Evolutionary conservation across 177 flowering plant genomes (phyloP).

Genomic region (Tripterygium wilfordii): DNA sequence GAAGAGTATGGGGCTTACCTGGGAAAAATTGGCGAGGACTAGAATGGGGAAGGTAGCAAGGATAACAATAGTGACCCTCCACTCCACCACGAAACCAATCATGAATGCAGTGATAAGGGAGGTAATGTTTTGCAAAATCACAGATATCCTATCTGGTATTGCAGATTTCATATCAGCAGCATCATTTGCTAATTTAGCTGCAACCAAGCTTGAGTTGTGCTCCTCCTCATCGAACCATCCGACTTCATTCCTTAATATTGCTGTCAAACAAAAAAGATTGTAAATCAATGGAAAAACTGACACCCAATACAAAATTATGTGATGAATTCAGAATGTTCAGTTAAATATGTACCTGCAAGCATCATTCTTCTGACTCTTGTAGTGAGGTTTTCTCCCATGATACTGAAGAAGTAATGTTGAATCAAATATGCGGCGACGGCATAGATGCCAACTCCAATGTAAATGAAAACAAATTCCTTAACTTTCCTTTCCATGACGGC

Average conservation of each 20-base stretch:
- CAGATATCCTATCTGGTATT: conserved; percentile 93
- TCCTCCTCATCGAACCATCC: conserved; percentile 99
- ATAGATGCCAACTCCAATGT: conserved; percentile 88
- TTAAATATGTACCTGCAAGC: conserved; percentile 70
- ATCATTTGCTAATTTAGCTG: conserved; percentile 86
- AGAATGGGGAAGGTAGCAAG: conserved; percentile 89
- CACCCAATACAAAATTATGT: neutral
- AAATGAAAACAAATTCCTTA: conserved; percentile 90
- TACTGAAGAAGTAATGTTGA: conserved; percentile 96
- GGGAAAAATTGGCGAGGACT: conserved; percentile 95
- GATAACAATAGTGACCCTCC: conserved; percentile 97
- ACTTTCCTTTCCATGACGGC: conserved; percentile 87
- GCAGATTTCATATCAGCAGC: conserved; percentile 97
- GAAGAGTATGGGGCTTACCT: conserved; percentile 41
- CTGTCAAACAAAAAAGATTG: conserved; percentile 28
- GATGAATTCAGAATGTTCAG: neutral
- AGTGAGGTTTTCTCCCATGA: conserved; percentile 96
- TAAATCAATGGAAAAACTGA: too few relatives aligned
- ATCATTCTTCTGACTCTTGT: conserved; percentile 96
- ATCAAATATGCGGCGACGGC: conserved; percentile 90
- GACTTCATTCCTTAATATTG: conserved; percentile 94
- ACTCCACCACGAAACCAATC: conserved; percentile 91
- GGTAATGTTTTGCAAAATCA: conserved; percentile 95
- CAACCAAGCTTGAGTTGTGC: conserved; percentile 89
- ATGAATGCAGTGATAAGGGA: conserved; percentile 93